Evolutionary conservation across 192 early-diverging fungal genomes (phyloP).

Genomic region (Backusella macrospora): DNA sequence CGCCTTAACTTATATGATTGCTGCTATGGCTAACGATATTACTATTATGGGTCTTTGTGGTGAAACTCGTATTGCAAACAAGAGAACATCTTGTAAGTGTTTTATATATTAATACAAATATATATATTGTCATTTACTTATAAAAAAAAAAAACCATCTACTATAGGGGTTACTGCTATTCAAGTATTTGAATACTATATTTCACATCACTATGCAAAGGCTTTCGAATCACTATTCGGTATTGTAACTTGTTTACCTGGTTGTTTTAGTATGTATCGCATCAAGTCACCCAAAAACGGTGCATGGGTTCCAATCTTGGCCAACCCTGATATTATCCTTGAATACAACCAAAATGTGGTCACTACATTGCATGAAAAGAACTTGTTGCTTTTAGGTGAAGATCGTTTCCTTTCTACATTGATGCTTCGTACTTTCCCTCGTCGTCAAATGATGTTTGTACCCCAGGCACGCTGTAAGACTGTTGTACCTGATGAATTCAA

Average conservation of each 20-base stretch:
- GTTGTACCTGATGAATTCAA: conserved; percentile 81
- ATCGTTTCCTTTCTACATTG: conserved; percentile 84
- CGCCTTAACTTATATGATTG: conserved; percentile 84
- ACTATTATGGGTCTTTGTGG: conserved; percentile 97
- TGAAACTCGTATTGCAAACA: conserved; percentile 96
- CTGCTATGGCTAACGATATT: conserved; percentile 88
- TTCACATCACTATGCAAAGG: conserved; percentile 92
- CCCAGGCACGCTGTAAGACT: conserved; percentile 83
- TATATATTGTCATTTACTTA: not conserved
- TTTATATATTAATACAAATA: not conserved
- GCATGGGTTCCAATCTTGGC: conserved; percentile 82
- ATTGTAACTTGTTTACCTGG: conserved; percentile 97
- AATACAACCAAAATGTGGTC: conserved; percentile 80
- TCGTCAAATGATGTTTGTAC: conserved; percentile 87
- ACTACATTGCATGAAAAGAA: conserved; percentile 87
- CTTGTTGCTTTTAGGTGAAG: conserved; percentile 82
- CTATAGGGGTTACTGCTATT: conserved; percentile 76
- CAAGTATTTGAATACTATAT: conserved; percentile 99
- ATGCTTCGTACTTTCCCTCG: conserved; percentile 87
- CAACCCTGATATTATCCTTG: conserved; percentile 84
- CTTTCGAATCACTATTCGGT: conserved; percentile 95
- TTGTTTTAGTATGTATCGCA: conserved; percentile 98
- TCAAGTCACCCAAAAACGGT: conserved; percentile 81
- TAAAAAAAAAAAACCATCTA: conserved; percentile 4
- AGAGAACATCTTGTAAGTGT: conserved; percentile 86